Percentiles rank a stretch among this genome's conserved stretches.
Evolutionary conservation across 1,139 yeast species (phyloP).

Genomic region (Sugiyamaella pinicola): DNA sequence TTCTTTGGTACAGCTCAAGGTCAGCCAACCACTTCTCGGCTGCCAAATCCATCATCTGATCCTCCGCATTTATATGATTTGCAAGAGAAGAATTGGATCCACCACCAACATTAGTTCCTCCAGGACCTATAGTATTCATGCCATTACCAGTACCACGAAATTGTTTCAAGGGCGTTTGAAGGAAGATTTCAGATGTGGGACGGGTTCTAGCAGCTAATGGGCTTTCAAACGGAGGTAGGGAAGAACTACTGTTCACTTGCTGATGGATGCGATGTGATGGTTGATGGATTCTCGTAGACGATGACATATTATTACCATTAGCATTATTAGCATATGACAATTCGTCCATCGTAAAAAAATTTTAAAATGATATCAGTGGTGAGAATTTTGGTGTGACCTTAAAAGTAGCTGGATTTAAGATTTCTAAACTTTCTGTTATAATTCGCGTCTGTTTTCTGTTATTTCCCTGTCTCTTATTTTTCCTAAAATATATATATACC

Average conservation of each 20-base stretch:
- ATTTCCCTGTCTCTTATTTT: too few species aligned
- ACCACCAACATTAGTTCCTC: conserved; percentile 6
- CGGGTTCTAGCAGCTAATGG: conserved; percentile 34
- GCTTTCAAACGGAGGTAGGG: conserved; percentile 29
- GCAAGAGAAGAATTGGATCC: conserved; percentile 5
- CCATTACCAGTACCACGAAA: conserved; percentile 16
- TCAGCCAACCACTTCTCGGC: conserved; percentile 43
- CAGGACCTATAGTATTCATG: conserved; percentile 11
- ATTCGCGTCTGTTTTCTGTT: too few species aligned
- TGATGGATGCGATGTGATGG: conserved; percentile 16
- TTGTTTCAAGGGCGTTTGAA: conserved; percentile 29
- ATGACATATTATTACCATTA: conserved; percentile 3
- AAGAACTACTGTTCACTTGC: conserved; percentile 15
- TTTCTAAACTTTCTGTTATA: too few species aligned
- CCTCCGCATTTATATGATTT: conserved; percentile 21
- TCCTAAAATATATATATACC: too few species aligned
- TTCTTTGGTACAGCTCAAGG: conserved; percentile 40
- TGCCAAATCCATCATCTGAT: conserved; percentile 32
- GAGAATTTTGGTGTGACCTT: too few species aligned
- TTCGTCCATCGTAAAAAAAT: conserved; percentile 12
- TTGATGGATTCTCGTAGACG: conserved; percentile 6
- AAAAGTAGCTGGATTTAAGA: not conserved
- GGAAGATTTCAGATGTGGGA: conserved; percentile 37
- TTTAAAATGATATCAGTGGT: too few species aligned
- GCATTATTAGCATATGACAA: conserved; percentile 5